Evolutionary conservation across 163 green algal species (phyloP), one percentile per base, ranked within the genome.

Genomic region (Chloroidium sp.): DNA sequence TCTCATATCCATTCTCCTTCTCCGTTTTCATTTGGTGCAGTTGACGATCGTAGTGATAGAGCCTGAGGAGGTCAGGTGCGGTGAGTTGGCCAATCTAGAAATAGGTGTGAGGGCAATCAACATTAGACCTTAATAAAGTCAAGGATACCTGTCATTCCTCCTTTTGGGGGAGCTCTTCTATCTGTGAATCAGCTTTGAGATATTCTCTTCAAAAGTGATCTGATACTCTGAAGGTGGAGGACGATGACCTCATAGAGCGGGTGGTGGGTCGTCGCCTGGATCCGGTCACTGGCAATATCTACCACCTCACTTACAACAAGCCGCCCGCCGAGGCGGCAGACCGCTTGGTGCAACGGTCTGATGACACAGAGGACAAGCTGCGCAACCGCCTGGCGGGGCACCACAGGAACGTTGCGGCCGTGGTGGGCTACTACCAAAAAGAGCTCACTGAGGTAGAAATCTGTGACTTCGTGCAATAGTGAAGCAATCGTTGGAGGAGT

Each of bases 291-390:
- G 96, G 95, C 75, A 91, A 94, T 61, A 99, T 99, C 85, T 99
- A 99, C 90, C 97, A 99, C 90, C 81, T 99, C 59, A 97, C 92
- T 79, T 97, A 94, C 88, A 96, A 94, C 83, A 93, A 93, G 0
- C 95, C 96, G 59, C 94, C 96, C 2, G 59, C 90, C 1, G 93
- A 97, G 61, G 83, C 97, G 13, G 82, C 89, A 8, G 59, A 82
- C 75, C 88, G 97, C n/a, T 87, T 99, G n/a, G 88, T 89, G 6
- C 90, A 97, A 84, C 90, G 97, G 76, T 94, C 83, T 80, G 96
- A 99, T 80, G 97, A 99, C 87, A 99, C 94, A 0, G 97, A 98
- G 86, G 97, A 99, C 62, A 97, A 95, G 90, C 91, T 94, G 61
- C 75, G 88, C 69, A 91, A 82, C 6, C 83, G 94, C 3, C 80